A percentile compares a stretch with the other conserved stretches of the same genome.
Evolutionary conservation across 768 basidiomycete species (phyloP).

Genomic region (Tulasnella sp.): DNA sequence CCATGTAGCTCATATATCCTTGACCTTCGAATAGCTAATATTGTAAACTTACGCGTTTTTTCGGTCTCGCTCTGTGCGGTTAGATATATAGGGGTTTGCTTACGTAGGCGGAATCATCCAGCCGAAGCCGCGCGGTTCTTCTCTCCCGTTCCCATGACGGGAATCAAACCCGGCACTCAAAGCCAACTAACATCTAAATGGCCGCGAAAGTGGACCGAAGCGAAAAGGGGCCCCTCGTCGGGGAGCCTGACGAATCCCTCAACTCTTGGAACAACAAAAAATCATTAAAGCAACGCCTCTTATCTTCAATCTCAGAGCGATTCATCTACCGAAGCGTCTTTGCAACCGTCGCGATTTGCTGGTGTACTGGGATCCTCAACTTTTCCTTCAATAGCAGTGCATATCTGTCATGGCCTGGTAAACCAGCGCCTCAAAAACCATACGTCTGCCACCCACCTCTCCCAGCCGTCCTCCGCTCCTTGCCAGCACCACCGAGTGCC

Average conservation of each 20-base stretch:
- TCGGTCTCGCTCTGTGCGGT: no score
- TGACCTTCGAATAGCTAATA: no score
- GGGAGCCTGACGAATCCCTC: neutral
- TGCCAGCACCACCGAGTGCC: neutral
- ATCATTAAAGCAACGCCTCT: neutral
- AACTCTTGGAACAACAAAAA: neutral
- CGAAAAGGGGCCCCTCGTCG: neutral
- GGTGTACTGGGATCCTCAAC: neutral
- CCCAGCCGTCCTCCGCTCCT: neutral
- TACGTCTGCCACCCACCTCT: conserved; percentile 14
- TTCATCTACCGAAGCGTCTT: neutral
- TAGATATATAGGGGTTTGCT: no score
- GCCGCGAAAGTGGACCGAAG: neutral
- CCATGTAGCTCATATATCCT: no score
- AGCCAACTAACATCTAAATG: neutral
- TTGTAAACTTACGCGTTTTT: no score
- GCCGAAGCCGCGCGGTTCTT: no score
- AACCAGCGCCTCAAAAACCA: neutral
- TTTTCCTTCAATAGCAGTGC: neutral
- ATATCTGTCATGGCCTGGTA: neutral
- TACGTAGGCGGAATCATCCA: no score
- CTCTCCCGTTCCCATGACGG: neutral
- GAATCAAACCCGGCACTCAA: neutral
- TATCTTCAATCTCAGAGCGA: neutral
- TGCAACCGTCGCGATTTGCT: neutral